phyloP scores from a whole-genome alignment of 1,284 basidiomycete species.

The Cryptococcus sp. region DNA sequence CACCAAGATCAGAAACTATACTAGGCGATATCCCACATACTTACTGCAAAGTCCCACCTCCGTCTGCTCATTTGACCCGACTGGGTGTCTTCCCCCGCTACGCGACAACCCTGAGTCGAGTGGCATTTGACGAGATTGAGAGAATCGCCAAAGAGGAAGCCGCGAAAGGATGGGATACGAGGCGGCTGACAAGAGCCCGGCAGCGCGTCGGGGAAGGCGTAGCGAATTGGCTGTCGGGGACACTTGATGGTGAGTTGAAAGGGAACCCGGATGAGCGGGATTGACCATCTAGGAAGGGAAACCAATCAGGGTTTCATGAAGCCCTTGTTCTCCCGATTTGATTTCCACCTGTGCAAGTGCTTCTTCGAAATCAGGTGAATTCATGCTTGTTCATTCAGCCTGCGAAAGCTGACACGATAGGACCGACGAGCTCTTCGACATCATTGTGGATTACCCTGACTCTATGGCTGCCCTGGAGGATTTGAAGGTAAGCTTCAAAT shows the following conservation, averaged over 20 bases:
- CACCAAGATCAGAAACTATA: conserved; percentile 4
- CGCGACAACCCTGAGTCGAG: conserved; percentile 72
- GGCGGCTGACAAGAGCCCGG: conserved; percentile 60
- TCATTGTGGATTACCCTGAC: conserved; percentile 89
- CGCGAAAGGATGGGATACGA: conserved; percentile 62
- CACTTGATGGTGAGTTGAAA: conserved; percentile 55
- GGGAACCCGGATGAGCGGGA: neutral
- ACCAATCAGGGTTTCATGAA: neutral
- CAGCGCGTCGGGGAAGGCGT: conserved; percentile 72
- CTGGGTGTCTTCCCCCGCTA: conserved; percentile 79
- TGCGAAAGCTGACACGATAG: conserved; percentile 48
- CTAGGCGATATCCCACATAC: conserved; percentile 10
- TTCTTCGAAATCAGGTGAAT: conserved; percentile 73
- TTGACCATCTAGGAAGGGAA: neutral
- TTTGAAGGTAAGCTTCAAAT: conserved; percentile 57
- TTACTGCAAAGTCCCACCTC: conserved; percentile 15
- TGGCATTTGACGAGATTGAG: conserved; percentile 81
- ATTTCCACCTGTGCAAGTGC: conserved; percentile 84
- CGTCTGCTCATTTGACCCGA: conserved; percentile 55
- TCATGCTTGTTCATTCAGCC: neutral
- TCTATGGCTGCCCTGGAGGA: conserved; percentile 83
- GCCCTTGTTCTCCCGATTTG: conserved; percentile 77
- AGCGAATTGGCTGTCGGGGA: conserved; percentile 74
- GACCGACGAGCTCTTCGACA: conserved; percentile 86
- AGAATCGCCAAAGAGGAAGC: conserved; percentile 63